Evolutionary conservation across 257 asterid genomes (phyloP), one percentile per base, ranked within the genome.

Genomic region (Solanum okadae): DNA sequence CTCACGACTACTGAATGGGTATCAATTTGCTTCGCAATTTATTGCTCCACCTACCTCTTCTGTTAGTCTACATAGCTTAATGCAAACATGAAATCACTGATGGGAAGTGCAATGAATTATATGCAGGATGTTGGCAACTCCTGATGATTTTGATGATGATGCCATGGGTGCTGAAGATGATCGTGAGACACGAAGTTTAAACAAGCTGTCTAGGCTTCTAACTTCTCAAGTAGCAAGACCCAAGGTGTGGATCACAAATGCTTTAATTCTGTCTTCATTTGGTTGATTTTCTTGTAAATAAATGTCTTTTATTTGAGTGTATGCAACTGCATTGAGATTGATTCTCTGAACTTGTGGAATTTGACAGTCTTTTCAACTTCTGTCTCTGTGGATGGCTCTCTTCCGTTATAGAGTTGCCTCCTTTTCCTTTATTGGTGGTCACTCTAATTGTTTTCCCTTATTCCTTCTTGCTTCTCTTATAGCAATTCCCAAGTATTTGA

Each of bases 131-230:
- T 94, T 97, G 61, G 99, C 96, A 95, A 95, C 98, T 59, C 85
- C 90, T 23, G 98, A 93, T 88, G 99, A 97, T 93, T 96, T 93
- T 91, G 96, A 93, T 91, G 99, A 95, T 85, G 99, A 97, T 65
- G 92, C 94, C 42, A 88, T 92, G 91, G 95, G 91, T 86, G 95
- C 91, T 31, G 89, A 61, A 77, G 83, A 42, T 89, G 76, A 88
- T 81, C 83, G 83, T 87, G 89, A 90, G 65, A 89, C 83, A 88
- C 86, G 89, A 31, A 90, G 85, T 88, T 87, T 92, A 73, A 92
- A 88, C 71, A 91, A 86, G 86, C 68, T 89, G 72, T 90, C 94
- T 83, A 93, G 90, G 88, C 98, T 91, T 79, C 88, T 88, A 84
- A 68, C 87, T 87, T 91, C 90, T 88, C 93, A 82, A 37, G 89